Base-by-base conservation (phyloP, 768 basidiomycete genomes). In the Mycena venus region DNA sequence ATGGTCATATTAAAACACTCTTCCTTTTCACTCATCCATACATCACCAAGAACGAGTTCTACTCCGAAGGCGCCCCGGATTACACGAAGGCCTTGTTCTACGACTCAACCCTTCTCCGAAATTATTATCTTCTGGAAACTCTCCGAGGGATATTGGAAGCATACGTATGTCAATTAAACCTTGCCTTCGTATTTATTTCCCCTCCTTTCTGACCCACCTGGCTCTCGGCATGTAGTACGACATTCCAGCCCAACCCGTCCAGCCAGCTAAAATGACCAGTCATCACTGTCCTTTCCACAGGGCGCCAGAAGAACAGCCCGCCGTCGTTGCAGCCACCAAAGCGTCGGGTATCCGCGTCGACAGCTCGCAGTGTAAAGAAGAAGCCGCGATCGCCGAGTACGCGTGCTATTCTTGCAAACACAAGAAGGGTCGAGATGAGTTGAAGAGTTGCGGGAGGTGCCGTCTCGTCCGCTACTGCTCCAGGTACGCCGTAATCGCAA, bases 11-110 rank as follows among this genome's bases (percentile, higher is more conserved):
- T 4, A 55, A 74, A n/a, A 11, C 29, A 19, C 34, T 70, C 7
- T 74, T 61, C 10, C 53, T 68, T 25, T 64, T 70, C 51, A 0
- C 47, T 1, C 61, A 70, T 32, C 73, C 58, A 2, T 51, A 44
- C 29, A 8, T 47, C 11, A 70, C 31, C 27, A 63, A 9, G 56
- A 56, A 3, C 14, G 11, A 19, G 3, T 42, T 27, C 0, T 25
- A 27, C 34, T 19, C 38, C 9, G 29, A 61, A 6, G 61, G 12
- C 0, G 23, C 49, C 15, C 49, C 51, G 15, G 49, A 42, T 56
- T 21, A 56, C 12, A 7, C 42, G 0, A 55, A 42, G 32, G 36
- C 49, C 0, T 31, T 25, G 3, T 17, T 70, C 4, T 56, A 63
- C 3, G 10, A 21, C 2, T 3, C 19, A 12, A 3, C 11, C 15